These are phyloP conservation scores for Thermothelomyces thermophilus DNA, from an alignment of 2,329 filamentous ascomycete species.

Conservation along the genomic window DNA sequence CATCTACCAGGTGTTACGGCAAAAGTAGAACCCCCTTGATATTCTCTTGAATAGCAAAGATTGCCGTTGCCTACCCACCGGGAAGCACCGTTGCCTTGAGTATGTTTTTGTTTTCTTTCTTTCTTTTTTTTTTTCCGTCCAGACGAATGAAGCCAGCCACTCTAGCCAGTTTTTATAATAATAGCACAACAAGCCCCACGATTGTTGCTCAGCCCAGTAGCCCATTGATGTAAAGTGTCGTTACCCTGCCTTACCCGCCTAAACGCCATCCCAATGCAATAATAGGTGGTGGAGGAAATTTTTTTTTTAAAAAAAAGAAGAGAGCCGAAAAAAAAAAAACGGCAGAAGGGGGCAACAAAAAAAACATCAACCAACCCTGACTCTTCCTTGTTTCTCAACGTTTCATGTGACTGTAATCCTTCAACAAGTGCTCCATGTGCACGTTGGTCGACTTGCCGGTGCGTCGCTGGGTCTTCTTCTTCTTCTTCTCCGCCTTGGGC, in stretches of 20 bases:
- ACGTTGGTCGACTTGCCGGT: slow-evolving; percentile 79
- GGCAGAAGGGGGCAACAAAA: too few species aligned
- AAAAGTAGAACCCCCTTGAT: too few species aligned
- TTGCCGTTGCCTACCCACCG: too few species aligned
- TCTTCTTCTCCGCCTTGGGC: slow-evolving; percentile 62
- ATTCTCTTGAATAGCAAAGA: too few species aligned
- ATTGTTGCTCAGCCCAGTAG: neutral
- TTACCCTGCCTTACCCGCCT: neutral
- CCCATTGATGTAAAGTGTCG: neutral
- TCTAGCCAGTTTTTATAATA: slow-evolving; percentile 2
- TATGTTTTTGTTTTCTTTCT: too few species aligned
- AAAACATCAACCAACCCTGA: too few species aligned
- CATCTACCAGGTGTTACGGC: too few species aligned
- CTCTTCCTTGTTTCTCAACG: slow-evolving; percentile 29
- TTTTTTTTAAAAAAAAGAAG: neutral
- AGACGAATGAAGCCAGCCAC: neutral
- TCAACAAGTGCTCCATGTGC: slow-evolving; percentile 76
- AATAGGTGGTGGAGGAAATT: too few species aligned
- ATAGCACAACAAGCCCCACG: neutral
- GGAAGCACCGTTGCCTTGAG: neutral
- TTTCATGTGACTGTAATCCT: slow-evolving; percentile 57
- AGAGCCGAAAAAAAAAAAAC: neutral
- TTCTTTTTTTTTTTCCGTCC: slow-evolving; percentile 3
- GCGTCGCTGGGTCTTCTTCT: slow-evolving; percentile 59
- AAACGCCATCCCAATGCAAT: slow-evolving; percentile 13